Evolutionary conservation across 2,329 filamentous ascomycete species (phyloP).

Genomic region (Exophiala sideris): DNA sequence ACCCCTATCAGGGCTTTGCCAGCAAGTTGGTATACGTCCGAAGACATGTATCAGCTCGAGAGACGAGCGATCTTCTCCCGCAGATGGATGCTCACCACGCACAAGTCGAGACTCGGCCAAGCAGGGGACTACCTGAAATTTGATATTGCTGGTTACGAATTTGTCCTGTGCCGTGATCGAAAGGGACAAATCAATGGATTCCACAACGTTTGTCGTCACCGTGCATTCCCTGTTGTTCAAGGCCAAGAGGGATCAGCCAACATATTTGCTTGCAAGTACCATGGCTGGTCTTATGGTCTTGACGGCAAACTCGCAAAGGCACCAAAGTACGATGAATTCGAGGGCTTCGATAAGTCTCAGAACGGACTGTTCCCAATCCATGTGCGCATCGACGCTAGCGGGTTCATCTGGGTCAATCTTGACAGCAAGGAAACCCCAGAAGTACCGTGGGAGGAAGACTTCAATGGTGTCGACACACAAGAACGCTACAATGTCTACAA

Average conservation of each 20-base stretch:
- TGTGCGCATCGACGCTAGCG: constrained; percentile 21
- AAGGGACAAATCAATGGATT: constrained; percentile 56
- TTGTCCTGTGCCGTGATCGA: constrained; percentile 52
- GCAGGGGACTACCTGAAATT: constrained; percentile 40
- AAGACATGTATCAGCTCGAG: constrained; percentile 50
- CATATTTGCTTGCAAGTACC: constrained; percentile 60
- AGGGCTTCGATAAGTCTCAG: constrained; percentile 55
- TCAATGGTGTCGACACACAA: constrained; percentile 41
- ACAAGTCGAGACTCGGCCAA: constrained; percentile 46
- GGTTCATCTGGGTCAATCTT: constrained; percentile 28
- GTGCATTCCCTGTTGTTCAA: constrained; percentile 54
- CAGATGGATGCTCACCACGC: constrained; percentile 44
- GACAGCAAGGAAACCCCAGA: constrained; percentile 17
- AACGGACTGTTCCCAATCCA: constrained; percentile 50
- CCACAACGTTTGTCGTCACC: constrained; percentile 62
- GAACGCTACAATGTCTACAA: constrained; percentile 49
- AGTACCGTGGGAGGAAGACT: constrained; percentile 24
- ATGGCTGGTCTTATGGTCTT: constrained; percentile 62
- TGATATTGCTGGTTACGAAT: constrained; percentile 48
- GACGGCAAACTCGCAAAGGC: constrained; percentile 59
- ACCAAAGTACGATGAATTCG: constrained; percentile 56
- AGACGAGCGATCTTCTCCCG: constrained; percentile 50
- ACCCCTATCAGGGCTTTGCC: constrained; percentile 35
- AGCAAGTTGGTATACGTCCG: constrained; percentile 52
- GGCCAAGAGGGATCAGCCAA: constrained; percentile 21